Conservation (phyloP, 1,284 basidiomycete species). For the Cystobasidium pallidum region DNA sequence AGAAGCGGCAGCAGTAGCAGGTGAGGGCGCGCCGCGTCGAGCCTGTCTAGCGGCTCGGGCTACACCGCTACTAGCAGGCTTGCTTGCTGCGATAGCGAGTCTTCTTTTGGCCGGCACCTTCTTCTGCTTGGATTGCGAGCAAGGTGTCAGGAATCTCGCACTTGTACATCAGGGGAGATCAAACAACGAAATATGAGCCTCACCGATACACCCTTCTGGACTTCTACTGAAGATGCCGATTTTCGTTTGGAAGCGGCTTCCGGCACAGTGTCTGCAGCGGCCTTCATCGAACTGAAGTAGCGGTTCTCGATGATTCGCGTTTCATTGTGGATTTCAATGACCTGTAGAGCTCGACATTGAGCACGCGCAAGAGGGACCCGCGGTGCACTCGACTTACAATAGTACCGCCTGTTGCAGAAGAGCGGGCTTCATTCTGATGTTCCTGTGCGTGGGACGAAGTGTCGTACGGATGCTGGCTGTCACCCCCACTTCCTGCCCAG, state of each 20-base stretch:
- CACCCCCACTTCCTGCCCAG: not conserved
- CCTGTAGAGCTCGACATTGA: not conserved
- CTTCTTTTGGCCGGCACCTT: not conserved
- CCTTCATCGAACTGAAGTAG: slow-evolving; percentile 11
- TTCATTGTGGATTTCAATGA: slow-evolving; percentile 41
- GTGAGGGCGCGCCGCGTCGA: not conserved
- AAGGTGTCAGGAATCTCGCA: not conserved
- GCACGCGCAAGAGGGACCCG: too few relatives aligned
- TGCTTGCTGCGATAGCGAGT: slow-evolving; percentile 16
- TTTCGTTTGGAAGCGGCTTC: not conserved
- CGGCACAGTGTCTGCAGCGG: not conserved
- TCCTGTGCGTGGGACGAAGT: slow-evolving; percentile 15
- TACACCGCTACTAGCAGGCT: not conserved
- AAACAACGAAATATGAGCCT: not conserved
- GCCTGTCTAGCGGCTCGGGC: slow-evolving; percentile 1
- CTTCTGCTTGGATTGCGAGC: not conserved
- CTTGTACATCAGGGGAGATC: not conserved
- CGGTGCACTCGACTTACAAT: slow-evolving; percentile 5
- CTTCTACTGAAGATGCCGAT: slow-evolving; percentile 3
- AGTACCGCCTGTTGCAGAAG: slow-evolving; percentile 10
- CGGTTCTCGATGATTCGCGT: slow-evolving; percentile 20
- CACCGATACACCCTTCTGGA: not conserved
- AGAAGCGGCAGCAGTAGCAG: not conserved
- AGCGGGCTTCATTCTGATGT: slow-evolving; percentile 31
- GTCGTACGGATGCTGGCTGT: slow-evolving; percentile 29